Evolutionary conservation across 345 rosid species (phyloP).

Genomic region (Brassica cretica): DNA sequence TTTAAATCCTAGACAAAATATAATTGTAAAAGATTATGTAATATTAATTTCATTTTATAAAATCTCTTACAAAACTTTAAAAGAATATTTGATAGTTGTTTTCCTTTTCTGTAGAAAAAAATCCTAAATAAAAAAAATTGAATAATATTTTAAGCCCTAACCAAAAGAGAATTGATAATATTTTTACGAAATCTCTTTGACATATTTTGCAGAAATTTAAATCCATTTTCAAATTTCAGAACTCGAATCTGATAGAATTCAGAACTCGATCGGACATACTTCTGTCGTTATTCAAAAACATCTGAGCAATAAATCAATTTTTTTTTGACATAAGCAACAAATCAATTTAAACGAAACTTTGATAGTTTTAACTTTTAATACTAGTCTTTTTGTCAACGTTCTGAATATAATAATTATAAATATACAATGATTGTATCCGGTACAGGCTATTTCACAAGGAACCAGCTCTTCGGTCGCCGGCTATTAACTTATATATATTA

Average conservation of each 20-base stretch:
- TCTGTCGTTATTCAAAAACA: not conserved
- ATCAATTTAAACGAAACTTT: not conserved
- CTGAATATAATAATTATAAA: not conserved
- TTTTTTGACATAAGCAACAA: not conserved
- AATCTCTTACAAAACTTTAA: no score
- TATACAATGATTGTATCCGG: conserved; percentile 13
- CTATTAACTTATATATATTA: not conserved
- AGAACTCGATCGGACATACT: not conserved
- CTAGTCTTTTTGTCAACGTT: conserved; percentile 11
- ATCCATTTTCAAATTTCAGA: not conserved
- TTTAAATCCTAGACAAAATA: no score
- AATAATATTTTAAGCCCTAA: no score
- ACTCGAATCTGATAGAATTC: not conserved
- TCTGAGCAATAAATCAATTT: not conserved
- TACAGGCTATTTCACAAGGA: conserved; percentile 7
- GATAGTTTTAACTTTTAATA: not conserved
- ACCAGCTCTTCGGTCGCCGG: conserved; percentile 30
- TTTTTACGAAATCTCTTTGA: not conserved
- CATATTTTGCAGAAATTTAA: not conserved
- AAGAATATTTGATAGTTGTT: no score
- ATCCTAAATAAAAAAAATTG: no score
- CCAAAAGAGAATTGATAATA: no score
- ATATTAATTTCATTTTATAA: no score
- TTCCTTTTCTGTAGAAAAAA: no score
- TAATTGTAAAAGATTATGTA: no score